Evolutionary conservation across 495 filamentous ascomycete genomes (phyloP), one percentile per base, ranked within the genome.

Genomic region (Margaritispora aquatica): DNA sequence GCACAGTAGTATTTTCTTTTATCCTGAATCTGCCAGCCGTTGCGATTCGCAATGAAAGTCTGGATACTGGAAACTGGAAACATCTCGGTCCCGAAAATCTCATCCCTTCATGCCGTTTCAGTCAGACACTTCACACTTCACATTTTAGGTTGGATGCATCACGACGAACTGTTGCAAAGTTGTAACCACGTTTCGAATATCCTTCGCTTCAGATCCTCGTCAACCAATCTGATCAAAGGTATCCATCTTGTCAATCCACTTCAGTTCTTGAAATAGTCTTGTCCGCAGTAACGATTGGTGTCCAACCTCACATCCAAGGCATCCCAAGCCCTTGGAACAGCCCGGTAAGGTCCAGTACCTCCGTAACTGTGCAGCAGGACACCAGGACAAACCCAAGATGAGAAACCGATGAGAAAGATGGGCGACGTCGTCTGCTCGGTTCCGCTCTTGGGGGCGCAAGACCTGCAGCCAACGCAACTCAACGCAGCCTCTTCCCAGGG

Each of bases 401-500:
- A n/a, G n/a, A n/a, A n/a, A n/a, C n/a, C n/a, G n/a, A n/a, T n/a
- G n/a, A n/a, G n/a, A n/a, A n/a, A n/a, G n/a, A n/a, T n/a, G n/a
- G n/a, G n/a, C 31, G 21, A 26, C 21, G 36, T 46, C 24, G n/a
- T n/a, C n/a, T n/a, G 2, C 29, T 13, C 17, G 13, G 27, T 21
- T 52, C 57, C 48, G 49, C 57, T 52, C n/a, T 20, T 20, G 41
- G 57, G 49, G 57, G 57, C 51, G 58, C 51, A 60, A 36, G 36
- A 59, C 9, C 55, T 8, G 55, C 26, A 51, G 31, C n/a, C n/a
- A n/a, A n/a, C n/a, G n/a, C n/a, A n/a, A n/a, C n/a, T n/a, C n/a
- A n/a, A n/a, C n/a, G n/a, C n/a, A n/a, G n/a, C n/a, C n/a, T n/a
- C n/a, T n/a, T n/a, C n/a, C n/a, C n/a, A n/a, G n/a, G n/a, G 21